Evolutionary conservation across 768 basidiomycete species (phyloP), one percentile per base, ranked within the genome.

Genomic region (Scleroderma citrinum): DNA sequence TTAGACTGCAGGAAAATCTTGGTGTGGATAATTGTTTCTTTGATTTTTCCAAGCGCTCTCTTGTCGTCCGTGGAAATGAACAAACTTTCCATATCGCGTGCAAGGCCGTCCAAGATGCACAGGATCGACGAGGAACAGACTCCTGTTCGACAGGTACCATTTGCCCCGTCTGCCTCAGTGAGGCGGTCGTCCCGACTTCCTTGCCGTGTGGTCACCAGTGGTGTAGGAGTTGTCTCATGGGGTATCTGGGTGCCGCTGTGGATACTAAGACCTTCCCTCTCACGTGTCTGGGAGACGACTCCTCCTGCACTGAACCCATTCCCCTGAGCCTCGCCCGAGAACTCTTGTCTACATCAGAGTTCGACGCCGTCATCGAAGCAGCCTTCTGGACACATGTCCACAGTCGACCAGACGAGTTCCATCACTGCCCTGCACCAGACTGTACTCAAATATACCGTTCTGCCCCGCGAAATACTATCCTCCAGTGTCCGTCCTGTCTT

Each of bases 401-500:
- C 50, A 65, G 76, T 2, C 76, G 76, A 32, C 72, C 84, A 0
- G 66, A 73, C 7, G 83, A 88, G 49, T 84, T 85, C 56, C 74
- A 78, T 50, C 83, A 80, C 56, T 92, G 89, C 64, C 88, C 89
- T 0, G 83, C 87, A 0, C 83, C 89, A 0, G 85, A 91, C 60
- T 92, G 89, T 56, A 70, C 71, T 0, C 83, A 88, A 56, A 73
- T 89, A 6, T 92, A 91, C 60, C 80, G 86, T 23, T 59, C 73
- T 2, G 76, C 74, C 0, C 68, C 75, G 1, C 63, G 62, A 11
- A 77, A 76, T 19, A 70, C 75, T 5, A 68, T 77, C 8, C 62
- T 88, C 31, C 82, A 82, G 47, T 90, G 87, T 46, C 85, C 85
- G 1, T 79, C 81, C 2, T 90, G 87, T 58, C 73, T 86, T 16